phyloP scores from a whole-genome alignment of 75 land plant genomes.

The Sequoia sempervirens region DNA sequence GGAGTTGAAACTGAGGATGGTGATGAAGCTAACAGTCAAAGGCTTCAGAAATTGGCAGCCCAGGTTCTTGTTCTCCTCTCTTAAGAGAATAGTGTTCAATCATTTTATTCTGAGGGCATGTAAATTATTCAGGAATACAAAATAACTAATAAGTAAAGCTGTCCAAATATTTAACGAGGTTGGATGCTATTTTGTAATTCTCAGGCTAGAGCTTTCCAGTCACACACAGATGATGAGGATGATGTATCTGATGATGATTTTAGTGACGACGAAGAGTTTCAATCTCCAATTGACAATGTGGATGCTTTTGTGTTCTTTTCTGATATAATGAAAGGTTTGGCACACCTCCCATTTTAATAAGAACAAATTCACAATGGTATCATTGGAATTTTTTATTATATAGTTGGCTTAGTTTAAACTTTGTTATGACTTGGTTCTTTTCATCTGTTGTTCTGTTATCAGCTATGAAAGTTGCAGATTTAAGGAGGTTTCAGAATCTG shows the following conservation, averaged over 20 bases:
- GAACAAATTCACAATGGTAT: background rate
- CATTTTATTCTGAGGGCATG: background rate
- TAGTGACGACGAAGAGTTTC: constrained; percentile 95
- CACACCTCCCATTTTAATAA: background rate
- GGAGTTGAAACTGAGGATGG: constrained; percentile 86
- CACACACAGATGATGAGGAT: constrained; percentile 40
- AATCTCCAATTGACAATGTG: constrained; percentile 91
- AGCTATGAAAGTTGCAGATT: constrained; percentile 75
- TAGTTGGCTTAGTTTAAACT: background rate
- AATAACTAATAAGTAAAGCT: background rate
- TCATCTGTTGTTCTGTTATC: constrained; percentile 5
- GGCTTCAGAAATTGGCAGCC: constrained; percentile 73
- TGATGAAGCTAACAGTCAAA: constrained; percentile 79
- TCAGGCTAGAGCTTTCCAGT: constrained; percentile 73
- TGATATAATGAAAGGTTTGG: constrained; percentile 79
- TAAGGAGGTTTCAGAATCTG: constrained; percentile 76
- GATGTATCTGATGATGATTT: constrained; percentile 76
- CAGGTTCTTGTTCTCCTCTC: constrained; percentile 47
- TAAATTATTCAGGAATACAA: background rate
- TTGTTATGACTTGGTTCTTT: background rate
- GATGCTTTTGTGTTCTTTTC: constrained; percentile 95
- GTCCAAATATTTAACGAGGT: background rate
- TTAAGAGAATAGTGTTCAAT: background rate
- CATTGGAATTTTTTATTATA: background rate
- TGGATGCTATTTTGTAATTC: background rate